Conservation (phyloP, 768 basidiomycete genomes). For the Trametopsis cervina region DNA sequence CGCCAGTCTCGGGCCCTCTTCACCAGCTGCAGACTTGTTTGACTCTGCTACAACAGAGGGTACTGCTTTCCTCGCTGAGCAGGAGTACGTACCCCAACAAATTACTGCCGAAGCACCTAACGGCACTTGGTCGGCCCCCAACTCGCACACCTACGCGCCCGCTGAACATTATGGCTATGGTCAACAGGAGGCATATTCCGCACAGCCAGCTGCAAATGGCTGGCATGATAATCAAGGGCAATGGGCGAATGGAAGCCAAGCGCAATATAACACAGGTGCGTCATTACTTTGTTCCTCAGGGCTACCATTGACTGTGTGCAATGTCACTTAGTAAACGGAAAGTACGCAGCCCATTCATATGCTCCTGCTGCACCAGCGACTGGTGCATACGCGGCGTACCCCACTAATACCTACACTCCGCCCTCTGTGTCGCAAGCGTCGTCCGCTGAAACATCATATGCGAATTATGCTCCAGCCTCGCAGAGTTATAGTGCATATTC, state of each 20-base stretch:
- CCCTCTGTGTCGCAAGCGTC: not conserved
- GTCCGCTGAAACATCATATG: constrained; percentile 2
- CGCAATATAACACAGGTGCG: constrained; percentile 7
- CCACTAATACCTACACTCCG: not conserved
- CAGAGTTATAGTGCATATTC: constrained; percentile 14
- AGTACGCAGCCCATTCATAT: not conserved
- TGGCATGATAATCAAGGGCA: constrained; percentile 10
- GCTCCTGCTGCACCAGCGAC: constrained; percentile 20
- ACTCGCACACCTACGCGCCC: not conserved
- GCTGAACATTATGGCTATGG: not conserved
- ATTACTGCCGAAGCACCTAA: not conserved
- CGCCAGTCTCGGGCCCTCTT: constrained; percentile 3
- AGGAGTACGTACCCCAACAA: not conserved
- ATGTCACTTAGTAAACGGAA: constrained; percentile 5
- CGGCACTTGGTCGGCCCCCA: constrained; percentile 6
- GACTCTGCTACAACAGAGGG: constrained; percentile 10
- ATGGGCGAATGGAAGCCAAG: constrained; percentile 7
- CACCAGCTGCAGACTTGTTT: constrained; percentile 19
- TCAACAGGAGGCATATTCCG: constrained; percentile 3
- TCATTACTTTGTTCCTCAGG: not conserved
- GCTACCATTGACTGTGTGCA: not conserved
- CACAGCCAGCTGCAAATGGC: constrained; percentile 6
- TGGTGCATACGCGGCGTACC: constrained; percentile 22
- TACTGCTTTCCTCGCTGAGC: not conserved
- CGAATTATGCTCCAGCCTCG: constrained; percentile 17